Percentiles rank a stretch among this genome's conserved stretches.
phyloP scores from a whole-genome alignment of 805 yeast species.

The Nakazawaea ishiwadae region DNA sequence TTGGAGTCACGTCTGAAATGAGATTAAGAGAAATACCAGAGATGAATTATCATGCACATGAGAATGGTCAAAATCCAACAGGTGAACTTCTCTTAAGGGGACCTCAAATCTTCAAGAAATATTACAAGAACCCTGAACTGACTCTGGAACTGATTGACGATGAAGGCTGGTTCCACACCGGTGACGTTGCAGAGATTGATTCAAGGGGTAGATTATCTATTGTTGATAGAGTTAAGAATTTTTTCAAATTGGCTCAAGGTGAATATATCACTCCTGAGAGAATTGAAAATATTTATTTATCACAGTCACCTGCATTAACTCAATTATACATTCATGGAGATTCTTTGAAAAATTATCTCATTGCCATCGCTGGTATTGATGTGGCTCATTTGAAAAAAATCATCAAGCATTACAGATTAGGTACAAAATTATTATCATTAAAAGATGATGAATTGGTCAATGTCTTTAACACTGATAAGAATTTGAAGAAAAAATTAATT shows the following conservation, averaged over 20 bases:
- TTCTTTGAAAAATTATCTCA: constrained; percentile 48
- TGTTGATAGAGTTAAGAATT: constrained; percentile 62
- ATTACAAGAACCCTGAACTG: constrained; percentile 44
- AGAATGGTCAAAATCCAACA: constrained; percentile 21
- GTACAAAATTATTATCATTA: background rate
- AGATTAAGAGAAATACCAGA: constrained; percentile 49
- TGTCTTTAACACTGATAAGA: constrained; percentile 3
- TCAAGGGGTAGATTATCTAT: constrained; percentile 33
- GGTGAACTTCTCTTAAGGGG: constrained; percentile 60
- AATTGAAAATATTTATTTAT: constrained; percentile 46
- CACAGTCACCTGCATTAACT: constrained; percentile 39
- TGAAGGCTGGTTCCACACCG: constrained; percentile 56
- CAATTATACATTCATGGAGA: constrained; percentile 67
- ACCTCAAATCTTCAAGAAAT: constrained; percentile 47
- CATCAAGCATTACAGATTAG: background rate
- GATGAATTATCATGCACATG: constrained; percentile 35
- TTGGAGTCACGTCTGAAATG: constrained; percentile 49
- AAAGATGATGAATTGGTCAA: constrained; percentile 1
- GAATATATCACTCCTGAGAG: constrained; percentile 42
- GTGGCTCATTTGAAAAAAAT: constrained; percentile 21
- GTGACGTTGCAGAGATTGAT: constrained; percentile 44
- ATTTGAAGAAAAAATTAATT: constrained; percentile 28
- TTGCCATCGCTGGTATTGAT: constrained; percentile 62
- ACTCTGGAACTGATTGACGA: constrained; percentile 38
- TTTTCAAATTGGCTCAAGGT: constrained; percentile 43